These are phyloP conservation scores for Fusarium miscanthi DNA, from an alignment of 2,329 filamentous ascomycete genomes.

Conservation along the genomic window DNA sequence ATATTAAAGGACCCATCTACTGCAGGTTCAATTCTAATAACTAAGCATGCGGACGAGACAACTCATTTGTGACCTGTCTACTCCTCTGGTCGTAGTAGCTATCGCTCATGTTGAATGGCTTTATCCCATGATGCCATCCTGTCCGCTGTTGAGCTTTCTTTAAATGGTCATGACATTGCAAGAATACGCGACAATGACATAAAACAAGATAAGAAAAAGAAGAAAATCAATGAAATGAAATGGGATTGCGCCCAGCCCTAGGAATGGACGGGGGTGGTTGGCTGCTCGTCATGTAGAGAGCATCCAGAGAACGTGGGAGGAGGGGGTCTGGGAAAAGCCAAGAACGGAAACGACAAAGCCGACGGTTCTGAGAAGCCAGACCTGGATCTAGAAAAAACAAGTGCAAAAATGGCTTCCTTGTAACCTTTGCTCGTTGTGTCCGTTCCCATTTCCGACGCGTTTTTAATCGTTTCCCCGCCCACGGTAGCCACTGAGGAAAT, in stretches of 20 bases:
- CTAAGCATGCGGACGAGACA: constrained; percentile 18
- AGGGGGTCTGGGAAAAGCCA: background rate
- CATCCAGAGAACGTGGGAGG: background rate
- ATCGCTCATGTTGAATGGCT: constrained; percentile 53
- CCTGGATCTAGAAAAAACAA: constrained; percentile 18
- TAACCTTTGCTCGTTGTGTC: constrained; percentile 23
- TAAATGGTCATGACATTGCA: constrained; percentile 29
- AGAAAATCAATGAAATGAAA: constrained; percentile 1
- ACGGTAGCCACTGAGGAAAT: constrained; percentile 10
- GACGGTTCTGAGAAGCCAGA: constrained; percentile 27
- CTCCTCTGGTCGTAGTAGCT: constrained; percentile 27
- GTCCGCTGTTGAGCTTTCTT: constrained; percentile 41
- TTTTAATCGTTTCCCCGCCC: constrained; percentile 13
- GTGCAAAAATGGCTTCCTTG: constrained; percentile 23
- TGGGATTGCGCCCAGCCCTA: background rate
- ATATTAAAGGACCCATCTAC: constrained; percentile 14
- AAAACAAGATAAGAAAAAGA: background rate
- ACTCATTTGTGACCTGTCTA: constrained; percentile 13
- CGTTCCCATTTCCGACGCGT: constrained; percentile 19
- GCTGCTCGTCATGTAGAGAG: background rate
- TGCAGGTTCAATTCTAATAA: constrained; percentile 20
- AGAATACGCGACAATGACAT: constrained; percentile 21
- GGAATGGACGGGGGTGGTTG: constrained; percentile 1
- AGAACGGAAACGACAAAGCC: constrained; percentile 18
- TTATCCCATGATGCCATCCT: constrained; percentile 38